phyloP scores from a whole-genome alignment of 2,329 filamentous ascomycete genomes.

The Thielaviopsis populi region DNA sequence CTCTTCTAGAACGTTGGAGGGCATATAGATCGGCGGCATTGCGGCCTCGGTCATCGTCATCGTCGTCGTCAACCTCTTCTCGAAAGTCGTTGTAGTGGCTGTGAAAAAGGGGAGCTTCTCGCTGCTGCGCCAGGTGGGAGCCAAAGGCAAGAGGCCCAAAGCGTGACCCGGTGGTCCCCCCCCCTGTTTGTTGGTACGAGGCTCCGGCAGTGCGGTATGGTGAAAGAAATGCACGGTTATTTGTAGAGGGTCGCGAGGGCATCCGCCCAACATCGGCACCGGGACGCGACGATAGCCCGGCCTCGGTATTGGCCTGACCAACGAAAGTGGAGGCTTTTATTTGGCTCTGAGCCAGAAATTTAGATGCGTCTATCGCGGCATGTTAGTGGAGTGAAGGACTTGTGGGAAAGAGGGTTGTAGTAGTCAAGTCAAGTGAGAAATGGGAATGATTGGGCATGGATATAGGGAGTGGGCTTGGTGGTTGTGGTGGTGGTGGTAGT shows the following conservation, averaged over 20 bases:
- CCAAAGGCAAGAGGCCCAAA: constrained; percentile 61
- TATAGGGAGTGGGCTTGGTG: background rate
- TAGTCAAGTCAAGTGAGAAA: background rate
- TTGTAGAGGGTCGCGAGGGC: constrained; percentile 15
- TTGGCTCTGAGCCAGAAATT: constrained; percentile 91
- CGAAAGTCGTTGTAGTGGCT: constrained; percentile 79
- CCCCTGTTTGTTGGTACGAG: constrained; percentile 59
- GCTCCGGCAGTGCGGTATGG: constrained; percentile 40
- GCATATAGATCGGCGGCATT: constrained; percentile 93
- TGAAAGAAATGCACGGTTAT: constrained; percentile 32
- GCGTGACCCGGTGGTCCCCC: constrained; percentile 41
- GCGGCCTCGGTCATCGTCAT: constrained; percentile 76
- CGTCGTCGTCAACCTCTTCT: constrained; percentile 84
- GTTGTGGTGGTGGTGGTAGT: background rate
- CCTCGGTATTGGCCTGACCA: constrained; percentile 39
- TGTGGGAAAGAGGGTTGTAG: background rate
- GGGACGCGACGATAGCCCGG: constrained; percentile 25
- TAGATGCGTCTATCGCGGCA: constrained; percentile 65
- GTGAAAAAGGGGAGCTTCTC: constrained; percentile 86
- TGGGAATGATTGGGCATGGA: constrained; percentile 13
- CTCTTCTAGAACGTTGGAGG: constrained; percentile 72
- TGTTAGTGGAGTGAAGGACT: constrained; percentile 2
- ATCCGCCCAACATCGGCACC: constrained; percentile 20
- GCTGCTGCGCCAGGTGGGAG: constrained; percentile 54
- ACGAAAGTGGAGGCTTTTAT: constrained; percentile 62